These are phyloP conservation scores for Nothopassalora personata DNA, from an alignment of 2,329 filamentous ascomycete species.

Conservation along the genomic window DNA sequence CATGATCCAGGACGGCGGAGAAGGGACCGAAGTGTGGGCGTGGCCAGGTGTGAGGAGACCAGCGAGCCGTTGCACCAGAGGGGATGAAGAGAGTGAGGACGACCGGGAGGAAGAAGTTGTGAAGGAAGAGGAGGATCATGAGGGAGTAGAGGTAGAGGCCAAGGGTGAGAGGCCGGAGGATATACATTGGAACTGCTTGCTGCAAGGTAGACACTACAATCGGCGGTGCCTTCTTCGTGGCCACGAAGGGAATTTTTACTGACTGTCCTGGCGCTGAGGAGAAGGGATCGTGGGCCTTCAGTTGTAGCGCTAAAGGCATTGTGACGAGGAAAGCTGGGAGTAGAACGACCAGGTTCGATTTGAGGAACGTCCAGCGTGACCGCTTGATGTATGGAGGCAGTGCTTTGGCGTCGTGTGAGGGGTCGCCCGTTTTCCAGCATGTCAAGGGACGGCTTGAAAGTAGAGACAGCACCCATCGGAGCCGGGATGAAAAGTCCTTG, in stretches of 20 bases:
- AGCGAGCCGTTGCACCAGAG: constrained; percentile 13
- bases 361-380: constrained; percentile 16
- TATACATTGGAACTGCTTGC: constrained; percentile 7
- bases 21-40: constrained; percentile 27
- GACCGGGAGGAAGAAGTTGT: constrained; percentile 21
- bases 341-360: constrained; percentile 25
- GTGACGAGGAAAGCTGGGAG: constrained; percentile 22
- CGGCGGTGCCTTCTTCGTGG: constrained; percentile 9
- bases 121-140: constrained; percentile 25
- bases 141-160: constrained; percentile 26
- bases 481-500: constrained; percentile 12
- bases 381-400: constrained; percentile 20
- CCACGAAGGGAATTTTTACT: constrained; percentile 4
- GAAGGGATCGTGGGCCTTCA: constrained; percentile 21
- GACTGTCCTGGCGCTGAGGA: constrained; percentile 13
- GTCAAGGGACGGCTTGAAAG: constrained; percentile 23
- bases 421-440: constrained; percentile 25
- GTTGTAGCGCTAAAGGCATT: constrained; percentile 11
- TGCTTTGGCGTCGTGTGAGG: constrained; percentile 24
- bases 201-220: constrained; percentile 1
- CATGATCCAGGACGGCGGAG: constrained; percentile 15
- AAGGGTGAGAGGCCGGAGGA: constrained; percentile 22
- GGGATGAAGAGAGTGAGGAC: constrained; percentile 16
- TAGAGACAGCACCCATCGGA: constrained; percentile 26
- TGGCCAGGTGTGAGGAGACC: constrained; percentile 28